Base-by-base conservation (phyloP, 805 yeast genomes). In the Nematodospora valgi region DNA sequence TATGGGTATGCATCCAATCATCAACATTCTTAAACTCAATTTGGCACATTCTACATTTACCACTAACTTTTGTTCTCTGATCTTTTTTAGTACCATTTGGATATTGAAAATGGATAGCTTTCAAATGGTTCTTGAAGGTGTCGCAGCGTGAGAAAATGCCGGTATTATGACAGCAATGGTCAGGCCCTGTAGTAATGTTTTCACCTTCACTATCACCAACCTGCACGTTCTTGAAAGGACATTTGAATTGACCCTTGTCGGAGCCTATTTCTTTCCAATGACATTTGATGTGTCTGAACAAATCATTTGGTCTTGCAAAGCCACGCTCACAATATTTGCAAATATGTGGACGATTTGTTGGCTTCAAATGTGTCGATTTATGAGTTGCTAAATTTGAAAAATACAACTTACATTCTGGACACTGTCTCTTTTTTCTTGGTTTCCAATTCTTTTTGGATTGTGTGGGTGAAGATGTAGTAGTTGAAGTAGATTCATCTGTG, bases 91-190 rank as follows among this genome's bases (percentile, higher is more conserved):
- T 87, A 5, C 95, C 95, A 25, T 74, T 73, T 4, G 96, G 96
- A 58, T 88, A 88, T 45, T 77, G 82, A 56, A 88, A 88, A 54
- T 88, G 97, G 42, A 88, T 72, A 2, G 96, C 94, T 56, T 85
- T 86, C 42, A 88, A 67, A 59, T 88, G 97, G 59, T 88, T 88
- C 53, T 88, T 88, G 62, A 78, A 88, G 4, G 97, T 88, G 54
- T 88, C 97, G 55, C 96, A 84, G 33, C 97, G 71, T 9, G 88
- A 79, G 50, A 88, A 88, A 20, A 84, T 80, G 4, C 97, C 97
- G 6, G 86, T 77, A 36, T 76, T 75, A 54, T 88, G 97, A 54
- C 96, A 87, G 43, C 72, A 64, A 44, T 62, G 62, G 44, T 61
- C 62, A 15, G 47, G 48, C 3, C 37, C 32, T 10, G 10, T 13